Evolutionary conservation across 257 asterid species (phyloP), one percentile per base, ranked within the genome.

Genomic region (Solanum microdontum): DNA sequence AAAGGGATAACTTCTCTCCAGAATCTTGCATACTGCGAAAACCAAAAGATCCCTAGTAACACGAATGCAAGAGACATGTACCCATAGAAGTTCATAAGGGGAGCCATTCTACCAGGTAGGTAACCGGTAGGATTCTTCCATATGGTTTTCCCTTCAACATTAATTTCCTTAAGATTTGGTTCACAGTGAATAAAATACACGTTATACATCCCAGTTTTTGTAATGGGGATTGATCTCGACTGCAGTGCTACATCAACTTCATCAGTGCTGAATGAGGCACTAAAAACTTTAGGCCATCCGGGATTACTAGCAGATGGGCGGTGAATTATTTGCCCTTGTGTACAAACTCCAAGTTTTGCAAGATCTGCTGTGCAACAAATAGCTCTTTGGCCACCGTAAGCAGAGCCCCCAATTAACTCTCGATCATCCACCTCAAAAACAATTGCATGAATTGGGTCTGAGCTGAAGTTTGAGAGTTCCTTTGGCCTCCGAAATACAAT

Each of bases 21-120:
- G 89, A 94, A 94, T 91, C 94, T 95, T 8, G 96, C 95, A 86
- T 95, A 95, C 93, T 96, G 99, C 7, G 95, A 95, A 92, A 97
- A 97, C 99, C 99, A 97, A 91, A 94, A 96, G 45, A 96, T 19
- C 10, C 99, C 98, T 30, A 97, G 98, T 76, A 95, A 86, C 85
- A 95, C 94, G 83, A 95, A 96, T 80, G 98, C 95, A 76, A 97
- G 94, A 85, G 99, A 96, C 98, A 97, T 95, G 90, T 92, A 91
- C 74, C 98, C 96, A 39, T 92, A 97, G 89, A 96, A 97, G 75
- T 92, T 93, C 99, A 92, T 93, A 55, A 97, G 94, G 4, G 99
- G 99, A 66, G 99, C 98, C 99, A 97, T 97, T 90, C 99, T 92
- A 86, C 99, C 99, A 34, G 99, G 99, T 55, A 97, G 91, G 90